These are phyloP conservation scores for Aristolochia fimbriata DNA, from an alignment of 164 flowering plant species.

Conservation along the genomic window DNA sequence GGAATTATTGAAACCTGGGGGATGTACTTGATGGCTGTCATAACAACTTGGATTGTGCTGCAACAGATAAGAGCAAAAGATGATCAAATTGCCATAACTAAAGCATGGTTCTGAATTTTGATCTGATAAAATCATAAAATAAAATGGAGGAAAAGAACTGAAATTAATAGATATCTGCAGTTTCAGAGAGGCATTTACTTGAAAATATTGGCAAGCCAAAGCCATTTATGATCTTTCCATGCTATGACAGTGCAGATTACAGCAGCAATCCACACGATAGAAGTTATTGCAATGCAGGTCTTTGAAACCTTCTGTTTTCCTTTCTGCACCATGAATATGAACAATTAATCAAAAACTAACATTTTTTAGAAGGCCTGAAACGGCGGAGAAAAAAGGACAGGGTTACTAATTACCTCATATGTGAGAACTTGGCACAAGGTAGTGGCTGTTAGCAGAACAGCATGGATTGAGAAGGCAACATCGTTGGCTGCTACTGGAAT, in stretches of 20 bases:
- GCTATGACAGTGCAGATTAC: slow-evolving; percentile 60
- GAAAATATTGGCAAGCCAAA: slow-evolving; percentile 70
- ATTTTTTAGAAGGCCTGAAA: background rate
- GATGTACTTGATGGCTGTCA: slow-evolving; percentile 86
- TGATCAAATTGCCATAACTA: background rate
- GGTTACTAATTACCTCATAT: slow-evolving; percentile 50
- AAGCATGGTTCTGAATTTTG: background rate
- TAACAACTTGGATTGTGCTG: slow-evolving; percentile 82
- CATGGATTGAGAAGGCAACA: slow-evolving; percentile 85
- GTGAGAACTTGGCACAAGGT: slow-evolving; percentile 64
- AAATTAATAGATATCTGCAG: background rate
- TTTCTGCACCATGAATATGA: slow-evolving; percentile 35
- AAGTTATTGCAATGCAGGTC: slow-evolving; percentile 30
- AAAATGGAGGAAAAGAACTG: background rate
- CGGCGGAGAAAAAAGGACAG: background rate
- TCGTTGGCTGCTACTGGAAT: slow-evolving; percentile 94
- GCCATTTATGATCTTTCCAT: slow-evolving; percentile 68
- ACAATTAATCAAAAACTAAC: background rate
- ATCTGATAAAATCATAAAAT: background rate
- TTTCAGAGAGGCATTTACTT: slow-evolving; percentile 31
- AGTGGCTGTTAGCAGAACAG: slow-evolving; percentile 62
- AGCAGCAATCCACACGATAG: slow-evolving; percentile 46
- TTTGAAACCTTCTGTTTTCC: slow-evolving; percentile 74
- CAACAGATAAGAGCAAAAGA: slow-evolving; percentile 6
- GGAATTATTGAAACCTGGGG: slow-evolving; percentile 79